These are phyloP conservation scores for Psophocarpus tetragonolobus DNA, from an alignment of 306 rosid species.

Conservation along the genomic window DNA sequence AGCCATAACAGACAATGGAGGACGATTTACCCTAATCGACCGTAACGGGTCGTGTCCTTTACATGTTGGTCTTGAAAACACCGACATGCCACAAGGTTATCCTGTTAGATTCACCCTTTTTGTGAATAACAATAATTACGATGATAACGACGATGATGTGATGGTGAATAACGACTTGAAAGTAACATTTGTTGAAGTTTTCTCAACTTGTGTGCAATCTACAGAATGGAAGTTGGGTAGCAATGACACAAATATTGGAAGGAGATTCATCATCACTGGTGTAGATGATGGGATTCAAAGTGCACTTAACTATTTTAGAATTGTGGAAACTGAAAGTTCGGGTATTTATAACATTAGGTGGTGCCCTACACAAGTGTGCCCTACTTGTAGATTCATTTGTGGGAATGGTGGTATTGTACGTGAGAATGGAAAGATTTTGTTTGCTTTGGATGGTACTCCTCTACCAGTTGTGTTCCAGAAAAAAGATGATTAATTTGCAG, in stretches of 20 bases:
- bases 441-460: conserved; percentile 49
- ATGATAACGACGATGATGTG: conserved; percentile 4
- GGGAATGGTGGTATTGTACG: conserved; percentile 45
- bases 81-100: background rate
- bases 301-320: conserved; percentile 46
- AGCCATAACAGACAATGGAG: conserved; percentile 59
- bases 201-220: conserved; percentile 33
- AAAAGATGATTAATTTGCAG: background rate
- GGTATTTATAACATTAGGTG: conserved; percentile 45
- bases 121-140: background rate
- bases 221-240: conserved; percentile 49
- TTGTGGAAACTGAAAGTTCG: background rate
- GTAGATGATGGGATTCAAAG: background rate
- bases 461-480: conserved; percentile 28
- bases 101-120: conserved; percentile 48
- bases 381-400: conserved; percentile 45
- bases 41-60: conserved; percentile 45
- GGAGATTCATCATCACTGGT: conserved; percentile 49
- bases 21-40: conserved; percentile 50
- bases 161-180: conserved; percentile 39
- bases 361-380: conserved; percentile 64
- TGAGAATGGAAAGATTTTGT: conserved; percentile 49
- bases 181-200: conserved; percentile 39
- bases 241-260: conserved; percentile 2
- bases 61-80: conserved; percentile 48